Conservation (phyloP, 106 monocot species). For the Iris macrosiphon region DNA sequence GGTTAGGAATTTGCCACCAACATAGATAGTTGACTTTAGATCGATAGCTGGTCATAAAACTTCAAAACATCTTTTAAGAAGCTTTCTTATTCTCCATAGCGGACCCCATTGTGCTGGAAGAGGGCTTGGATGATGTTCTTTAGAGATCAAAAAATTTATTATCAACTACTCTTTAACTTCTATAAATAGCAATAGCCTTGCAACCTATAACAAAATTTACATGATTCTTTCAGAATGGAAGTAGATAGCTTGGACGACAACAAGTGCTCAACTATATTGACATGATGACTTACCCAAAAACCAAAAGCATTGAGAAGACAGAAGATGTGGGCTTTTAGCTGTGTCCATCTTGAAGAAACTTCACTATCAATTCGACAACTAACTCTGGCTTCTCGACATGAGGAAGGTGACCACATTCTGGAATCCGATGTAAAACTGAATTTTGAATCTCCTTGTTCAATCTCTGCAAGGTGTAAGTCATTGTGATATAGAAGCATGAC, state of each 20-base stretch:
- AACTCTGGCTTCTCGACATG: slow-evolving; percentile 47
- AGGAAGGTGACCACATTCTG: slow-evolving; percentile 60
- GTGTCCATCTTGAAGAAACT: slow-evolving; percentile 18
- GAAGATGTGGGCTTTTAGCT: neutral
- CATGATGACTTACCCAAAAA: neutral
- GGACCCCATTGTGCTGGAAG: too few species aligned
- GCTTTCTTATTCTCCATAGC: too few species aligned
- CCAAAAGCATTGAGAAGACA: neutral
- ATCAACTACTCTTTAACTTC: too few species aligned
- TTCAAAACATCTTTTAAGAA: too few species aligned
- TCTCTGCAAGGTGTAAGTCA: slow-evolving; percentile 24
- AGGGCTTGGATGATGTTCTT: too few species aligned
- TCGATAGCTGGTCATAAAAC: too few species aligned
- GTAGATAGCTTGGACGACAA: slow-evolving; percentile 1
- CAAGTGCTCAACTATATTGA: neutral
- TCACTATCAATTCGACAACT: slow-evolving; percentile 21
- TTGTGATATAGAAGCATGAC: neutral
- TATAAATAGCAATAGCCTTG: too few species aligned
- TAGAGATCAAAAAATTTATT: too few species aligned
- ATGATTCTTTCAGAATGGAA: too few species aligned
- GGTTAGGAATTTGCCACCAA: too few species aligned
- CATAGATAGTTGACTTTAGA: too few species aligned
- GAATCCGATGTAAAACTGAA: slow-evolving; percentile 36
- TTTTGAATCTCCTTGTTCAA: slow-evolving; percentile 31
- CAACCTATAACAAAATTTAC: too few species aligned